phyloP scores from a whole-genome alignment of 805 yeast species.

The Ogataea siamensis region DNA sequence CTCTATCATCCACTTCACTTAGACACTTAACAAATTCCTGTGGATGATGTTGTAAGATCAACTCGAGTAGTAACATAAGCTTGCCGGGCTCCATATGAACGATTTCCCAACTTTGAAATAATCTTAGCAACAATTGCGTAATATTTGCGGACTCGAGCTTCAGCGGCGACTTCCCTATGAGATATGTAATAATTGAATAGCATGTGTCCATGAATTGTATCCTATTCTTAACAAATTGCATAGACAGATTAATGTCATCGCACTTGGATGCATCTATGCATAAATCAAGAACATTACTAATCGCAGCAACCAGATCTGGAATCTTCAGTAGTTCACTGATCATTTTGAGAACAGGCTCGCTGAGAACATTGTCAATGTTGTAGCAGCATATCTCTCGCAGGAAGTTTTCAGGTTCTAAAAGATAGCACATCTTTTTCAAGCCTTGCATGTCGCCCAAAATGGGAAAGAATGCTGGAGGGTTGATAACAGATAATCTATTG shows the following conservation, averaged over 20 bases:
- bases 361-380: conserved; percentile 8
- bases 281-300: conserved; percentile 20
- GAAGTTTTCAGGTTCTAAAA: conserved; percentile 30
- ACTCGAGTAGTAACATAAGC: conserved; percentile 16
- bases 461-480: conserved; percentile 25
- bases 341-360: conserved; percentile 4
- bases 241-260: conserved; percentile 29
- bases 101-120: conserved; percentile 26
- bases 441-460: too few relatives aligned
- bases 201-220: conserved; percentile 22
- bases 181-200: conserved; percentile 15
- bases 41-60: conserved; percentile 12
- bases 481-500: conserved; percentile 24
- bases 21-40: conserved; percentile 22
- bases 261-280: conserved; percentile 29
- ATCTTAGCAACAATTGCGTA: conserved; percentile 24
- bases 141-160: conserved; percentile 21
- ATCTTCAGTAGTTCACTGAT: conserved; percentile 18
- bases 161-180: conserved; percentile 11
- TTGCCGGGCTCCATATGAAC: conserved; percentile 14
- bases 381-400: conserved; percentile 27
- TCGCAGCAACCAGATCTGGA: conserved; percentile 27
- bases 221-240: conserved; percentile 32
- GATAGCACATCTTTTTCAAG: conserved; percentile 16
- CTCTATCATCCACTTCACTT: conserved; percentile 11